These are phyloP conservation scores for Salvia miltiorrhiza DNA, from an alignment of 257 asterid species.

Conservation along the genomic window DNA sequence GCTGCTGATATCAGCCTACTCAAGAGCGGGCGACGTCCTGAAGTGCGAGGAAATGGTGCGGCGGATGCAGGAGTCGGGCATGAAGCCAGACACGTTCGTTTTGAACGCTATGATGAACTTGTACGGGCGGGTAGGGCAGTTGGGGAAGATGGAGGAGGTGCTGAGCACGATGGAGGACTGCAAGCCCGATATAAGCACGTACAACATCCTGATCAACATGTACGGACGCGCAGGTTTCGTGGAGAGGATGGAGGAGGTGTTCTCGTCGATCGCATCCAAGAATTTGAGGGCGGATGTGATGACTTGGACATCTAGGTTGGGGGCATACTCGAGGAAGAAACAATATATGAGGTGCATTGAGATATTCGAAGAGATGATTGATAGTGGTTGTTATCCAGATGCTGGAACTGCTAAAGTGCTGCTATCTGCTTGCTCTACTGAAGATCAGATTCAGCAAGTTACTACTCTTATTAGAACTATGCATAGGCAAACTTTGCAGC, in stretches of 20 bases:
- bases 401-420: constrained; percentile 84
- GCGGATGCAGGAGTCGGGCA: constrained; percentile 51
- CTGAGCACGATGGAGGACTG: constrained; percentile 45
- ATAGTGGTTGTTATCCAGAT: constrained; percentile 74
- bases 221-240: constrained; percentile 74
- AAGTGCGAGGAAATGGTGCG: constrained; percentile 69
- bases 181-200: constrained; percentile 67
- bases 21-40: constrained; percentile 50
- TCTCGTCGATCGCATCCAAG: constrained; percentile 40
- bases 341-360: constrained; percentile 56
- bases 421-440: constrained; percentile 63
- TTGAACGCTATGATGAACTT: constrained; percentile 70
- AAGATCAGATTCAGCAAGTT: constrained; percentile 72
- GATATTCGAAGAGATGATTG: constrained; percentile 85
- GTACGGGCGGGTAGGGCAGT: constrained; percentile 75
- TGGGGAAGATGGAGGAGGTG: constrained; percentile 73
- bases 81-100: constrained; percentile 61
- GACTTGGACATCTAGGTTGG: constrained; percentile 78
- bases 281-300: constrained; percentile 57
- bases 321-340: constrained; percentile 79
- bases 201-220: constrained; percentile 66
- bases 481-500: constrained; percentile 42
- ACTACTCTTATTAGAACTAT: constrained; percentile 64
- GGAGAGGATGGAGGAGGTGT: constrained; percentile 70
- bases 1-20: constrained; percentile 72